Evolutionary conservation across 139 green algal genomes (phyloP).

Genomic region (Spirogloea muscicola): DNA sequence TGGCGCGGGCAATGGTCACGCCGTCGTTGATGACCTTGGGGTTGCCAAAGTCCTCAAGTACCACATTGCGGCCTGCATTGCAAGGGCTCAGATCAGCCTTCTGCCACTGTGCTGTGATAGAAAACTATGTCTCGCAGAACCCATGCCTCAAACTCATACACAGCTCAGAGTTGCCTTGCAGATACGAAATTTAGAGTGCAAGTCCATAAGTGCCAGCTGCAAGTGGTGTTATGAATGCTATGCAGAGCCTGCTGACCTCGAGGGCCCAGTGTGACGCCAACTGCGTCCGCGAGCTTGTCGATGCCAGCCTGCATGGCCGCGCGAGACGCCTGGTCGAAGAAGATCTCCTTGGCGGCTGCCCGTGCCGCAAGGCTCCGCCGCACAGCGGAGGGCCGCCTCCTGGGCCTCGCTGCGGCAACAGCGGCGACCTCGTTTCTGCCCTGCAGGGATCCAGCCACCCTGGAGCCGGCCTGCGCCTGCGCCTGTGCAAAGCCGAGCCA

Average conservation of each 20-base stretch:
- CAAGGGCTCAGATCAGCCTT: too few relatives aligned
- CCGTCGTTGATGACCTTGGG: slow-evolving; percentile 98
- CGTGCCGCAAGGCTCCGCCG: slow-evolving; percentile 11
- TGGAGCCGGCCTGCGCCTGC: too few relatives aligned
- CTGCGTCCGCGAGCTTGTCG: slow-evolving; percentile 97
- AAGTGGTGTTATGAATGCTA: too few relatives aligned
- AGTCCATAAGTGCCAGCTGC: too few relatives aligned
- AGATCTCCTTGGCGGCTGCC: slow-evolving; percentile 91
- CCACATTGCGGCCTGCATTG: slow-evolving; percentile 85
- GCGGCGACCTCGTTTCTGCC: background rate
- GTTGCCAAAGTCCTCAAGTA: slow-evolving; percentile 93
- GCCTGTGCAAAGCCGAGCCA: too few relatives aligned
- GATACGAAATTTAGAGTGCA: too few relatives aligned
- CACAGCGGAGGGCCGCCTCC: background rate
- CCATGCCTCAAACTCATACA: too few relatives aligned
- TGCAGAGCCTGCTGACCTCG: too few relatives aligned
- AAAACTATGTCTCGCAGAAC: too few relatives aligned
- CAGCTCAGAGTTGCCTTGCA: too few relatives aligned
- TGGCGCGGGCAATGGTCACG: slow-evolving; percentile 93
- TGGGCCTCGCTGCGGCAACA: background rate
- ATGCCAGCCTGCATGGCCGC: slow-evolving; percentile 87
- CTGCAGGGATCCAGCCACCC: slow-evolving; percentile 8
- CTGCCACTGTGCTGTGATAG: too few relatives aligned
- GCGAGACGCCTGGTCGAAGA: slow-evolving; percentile 85
- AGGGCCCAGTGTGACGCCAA: slow-evolving; percentile 90